Percentiles rank a stretch among this genome's conserved stretches.
Conservation (phyloP, 1,284 basidiomycete genomes). For the Leccinum fuscescens region DNA sequence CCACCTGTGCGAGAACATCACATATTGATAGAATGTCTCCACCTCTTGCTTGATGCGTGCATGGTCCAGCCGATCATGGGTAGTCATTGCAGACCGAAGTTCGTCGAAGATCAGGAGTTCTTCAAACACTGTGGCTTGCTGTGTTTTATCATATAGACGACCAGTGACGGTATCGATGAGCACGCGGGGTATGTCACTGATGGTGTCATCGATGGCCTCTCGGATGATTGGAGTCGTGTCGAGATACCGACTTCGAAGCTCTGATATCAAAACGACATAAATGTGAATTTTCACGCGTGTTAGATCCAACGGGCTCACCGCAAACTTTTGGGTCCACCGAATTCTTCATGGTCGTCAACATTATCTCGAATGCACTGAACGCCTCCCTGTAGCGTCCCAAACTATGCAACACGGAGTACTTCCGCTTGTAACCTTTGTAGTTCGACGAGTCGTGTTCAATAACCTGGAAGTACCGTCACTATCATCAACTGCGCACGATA, state of each 20-base stretch:
- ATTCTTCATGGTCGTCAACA: background rate
- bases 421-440: background rate
- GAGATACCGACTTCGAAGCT: background rate
- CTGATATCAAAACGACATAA: background rate
- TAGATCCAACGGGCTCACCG: background rate
- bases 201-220: background rate
- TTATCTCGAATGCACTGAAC: background rate
- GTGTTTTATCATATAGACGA: background rate
- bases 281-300: background rate
- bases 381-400: background rate
- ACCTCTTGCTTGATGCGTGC: background rate
- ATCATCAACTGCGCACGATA: background rate
- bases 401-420: background rate
- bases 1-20: background rate
- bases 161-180: background rate
- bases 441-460: background rate
- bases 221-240: background rate
- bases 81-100: background rate
- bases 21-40: background rate
- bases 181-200: background rate
- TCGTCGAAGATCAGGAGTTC: background rate
- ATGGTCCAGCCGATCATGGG: background rate
- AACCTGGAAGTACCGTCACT: background rate
- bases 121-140: background rate
- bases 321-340: background rate